A percentile compares a stretch with the other conserved stretches of the same genome.
Conservation (phyloP, 768 basidiomycete species). For the Serendipita sp. region DNA sequence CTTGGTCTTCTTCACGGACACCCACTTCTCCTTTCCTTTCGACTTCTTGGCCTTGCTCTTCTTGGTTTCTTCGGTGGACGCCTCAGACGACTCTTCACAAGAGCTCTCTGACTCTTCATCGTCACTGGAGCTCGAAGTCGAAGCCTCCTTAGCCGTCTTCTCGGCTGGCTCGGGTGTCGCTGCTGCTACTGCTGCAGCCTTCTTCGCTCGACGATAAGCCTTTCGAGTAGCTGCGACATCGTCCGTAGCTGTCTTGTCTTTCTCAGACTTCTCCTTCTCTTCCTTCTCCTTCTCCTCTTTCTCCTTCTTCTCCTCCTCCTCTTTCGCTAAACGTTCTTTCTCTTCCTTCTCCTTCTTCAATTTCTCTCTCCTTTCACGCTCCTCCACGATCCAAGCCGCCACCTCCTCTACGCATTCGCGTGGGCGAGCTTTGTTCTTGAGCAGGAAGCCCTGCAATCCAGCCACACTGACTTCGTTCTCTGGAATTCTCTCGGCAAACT, state of each 20-base stretch:
- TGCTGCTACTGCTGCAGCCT: background rate
- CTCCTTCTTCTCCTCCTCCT: slow-evolving; percentile 11
- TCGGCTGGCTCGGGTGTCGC: background rate
- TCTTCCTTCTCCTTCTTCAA: slow-evolving; percentile 13
- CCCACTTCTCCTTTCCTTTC: slow-evolving; percentile 9
- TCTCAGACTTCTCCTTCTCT: background rate
- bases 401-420: slow-evolving; percentile 72
- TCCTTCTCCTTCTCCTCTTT: background rate
- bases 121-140: background rate
- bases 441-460: slow-evolving; percentile 73
- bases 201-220: background rate
- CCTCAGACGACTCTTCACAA: background rate
- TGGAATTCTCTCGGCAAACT: slow-evolving; percentile 67
- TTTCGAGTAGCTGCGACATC: background rate
- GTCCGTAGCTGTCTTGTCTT: slow-evolving; percentile 2
- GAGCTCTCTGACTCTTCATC: background rate
- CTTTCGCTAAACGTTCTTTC: slow-evolving; percentile 8
- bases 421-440: slow-evolving; percentile 80
- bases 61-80: background rate
- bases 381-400: slow-evolving; percentile 44
- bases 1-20: slow-evolving; percentile 3
- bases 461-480: slow-evolving; percentile 81
- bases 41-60: background rate
- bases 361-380: slow-evolving; percentile 14
- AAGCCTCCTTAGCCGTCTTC: background rate